These are phyloP conservation scores for Rhizophora apiculata DNA, from an alignment of 345 rosid genomes.

Conservation along the genomic window DNA sequence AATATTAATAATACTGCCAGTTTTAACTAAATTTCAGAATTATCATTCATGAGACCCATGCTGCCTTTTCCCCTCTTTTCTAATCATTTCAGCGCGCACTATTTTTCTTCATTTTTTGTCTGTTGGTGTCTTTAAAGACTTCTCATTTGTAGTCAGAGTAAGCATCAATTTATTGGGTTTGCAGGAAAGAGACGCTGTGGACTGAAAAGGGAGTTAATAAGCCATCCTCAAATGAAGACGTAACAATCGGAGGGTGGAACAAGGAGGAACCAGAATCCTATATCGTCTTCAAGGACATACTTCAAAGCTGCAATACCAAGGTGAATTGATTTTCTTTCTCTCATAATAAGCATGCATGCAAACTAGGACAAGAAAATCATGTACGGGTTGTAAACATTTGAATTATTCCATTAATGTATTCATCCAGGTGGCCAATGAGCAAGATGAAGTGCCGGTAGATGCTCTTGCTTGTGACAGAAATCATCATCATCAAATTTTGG, in stretches of 20 bases:
- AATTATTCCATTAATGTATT: neutral
- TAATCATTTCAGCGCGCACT: neutral
- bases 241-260: slow-evolving; percentile 13
- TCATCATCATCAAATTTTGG: slow-evolving; percentile 3
- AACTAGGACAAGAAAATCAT: neutral
- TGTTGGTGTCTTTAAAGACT: no score
- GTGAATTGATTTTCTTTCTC: slow-evolving; percentile 1
- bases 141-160: neutral
- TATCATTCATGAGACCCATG: neutral
- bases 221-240: slow-evolving; percentile 16
- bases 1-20: no score
- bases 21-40: no score
- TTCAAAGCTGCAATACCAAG: slow-evolving; percentile 29
- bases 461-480: neutral
- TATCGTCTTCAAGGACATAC: slow-evolving; percentile 49
- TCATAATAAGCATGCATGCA: neutral
- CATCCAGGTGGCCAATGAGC: slow-evolving; percentile 15
- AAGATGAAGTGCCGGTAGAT: neutral
- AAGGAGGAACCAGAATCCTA: slow-evolving; percentile 26
- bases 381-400: neutral
- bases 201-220: slow-evolving; percentile 7
- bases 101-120: no score
- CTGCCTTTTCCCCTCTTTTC: neutral
- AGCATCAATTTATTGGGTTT: neutral
- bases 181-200: slow-evolving; percentile 29